These are phyloP conservation scores for Quercus bicolor DNA, from an alignment of 306 rosid species.

Conservation along the genomic window DNA sequence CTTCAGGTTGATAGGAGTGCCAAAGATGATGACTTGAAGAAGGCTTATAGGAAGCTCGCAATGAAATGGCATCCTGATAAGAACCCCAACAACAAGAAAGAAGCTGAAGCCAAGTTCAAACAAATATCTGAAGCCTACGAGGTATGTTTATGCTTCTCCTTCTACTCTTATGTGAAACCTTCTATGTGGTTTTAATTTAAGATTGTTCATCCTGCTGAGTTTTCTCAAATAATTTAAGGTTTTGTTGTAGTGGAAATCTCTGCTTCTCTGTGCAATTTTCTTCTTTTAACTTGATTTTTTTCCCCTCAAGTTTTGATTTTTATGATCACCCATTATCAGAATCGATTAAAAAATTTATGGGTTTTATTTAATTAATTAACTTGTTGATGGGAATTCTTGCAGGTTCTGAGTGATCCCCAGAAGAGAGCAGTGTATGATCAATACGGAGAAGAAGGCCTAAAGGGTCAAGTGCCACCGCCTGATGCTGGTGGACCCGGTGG, in stretches of 20 bases:
- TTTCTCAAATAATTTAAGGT: neutral
- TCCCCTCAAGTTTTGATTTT: neutral
- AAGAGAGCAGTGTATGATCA: slow-evolving; percentile 67
- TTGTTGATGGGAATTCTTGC: neutral
- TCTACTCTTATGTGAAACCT: too few relatives aligned
- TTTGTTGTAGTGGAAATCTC: neutral
- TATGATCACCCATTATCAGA: neutral
- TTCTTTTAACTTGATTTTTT: neutral
- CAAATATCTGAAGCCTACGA: slow-evolving; percentile 69
- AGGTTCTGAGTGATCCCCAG: slow-evolving; percentile 77
- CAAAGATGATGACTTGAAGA: slow-evolving; percentile 64
- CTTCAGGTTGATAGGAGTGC: slow-evolving; percentile 64
- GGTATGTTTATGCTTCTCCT: slow-evolving; percentile 15
- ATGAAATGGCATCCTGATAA: slow-evolving; percentile 86
- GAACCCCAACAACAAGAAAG: slow-evolving; percentile 58
- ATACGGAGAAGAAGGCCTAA: slow-evolving; percentile 69
- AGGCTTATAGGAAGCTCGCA: slow-evolving; percentile 69
- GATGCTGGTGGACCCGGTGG: slow-evolving; percentile 46
- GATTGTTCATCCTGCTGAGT: neutral
- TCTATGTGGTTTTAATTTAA: neutral
- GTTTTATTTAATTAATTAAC: slow-evolving; percentile 24
- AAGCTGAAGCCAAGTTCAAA: slow-evolving; percentile 70
- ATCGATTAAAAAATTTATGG: neutral
- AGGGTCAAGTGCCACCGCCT: slow-evolving; percentile 74
- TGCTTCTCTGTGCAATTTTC: neutral